Percentiles rank a stretch among this genome's conserved stretches.
phyloP scores from a whole-genome alignment of 257 asterid species.

The Solanum piurae region DNA sequence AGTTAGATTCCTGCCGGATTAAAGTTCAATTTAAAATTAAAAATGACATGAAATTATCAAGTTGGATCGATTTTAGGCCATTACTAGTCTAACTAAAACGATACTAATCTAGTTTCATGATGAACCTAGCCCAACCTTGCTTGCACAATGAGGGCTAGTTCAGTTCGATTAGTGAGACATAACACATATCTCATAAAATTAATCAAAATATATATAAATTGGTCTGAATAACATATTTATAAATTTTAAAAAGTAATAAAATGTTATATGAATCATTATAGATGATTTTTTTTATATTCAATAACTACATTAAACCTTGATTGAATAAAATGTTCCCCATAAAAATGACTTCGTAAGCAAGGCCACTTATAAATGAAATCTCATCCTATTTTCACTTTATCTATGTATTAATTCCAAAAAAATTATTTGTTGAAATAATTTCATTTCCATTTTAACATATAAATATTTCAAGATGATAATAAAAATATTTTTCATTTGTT shows the following conservation, averaged over 20 bases:
- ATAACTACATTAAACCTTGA: too few species aligned
- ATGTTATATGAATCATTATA: background rate
- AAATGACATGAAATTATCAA: too few species aligned
- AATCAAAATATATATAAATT: too few species aligned
- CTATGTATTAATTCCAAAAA: background rate
- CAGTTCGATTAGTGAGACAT: background rate
- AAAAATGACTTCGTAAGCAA: background rate
- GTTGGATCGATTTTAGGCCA: background rate
- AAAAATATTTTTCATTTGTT: background rate
- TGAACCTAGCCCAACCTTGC: background rate
- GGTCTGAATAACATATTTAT: fast-evolving
- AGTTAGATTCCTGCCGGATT: too few species aligned
- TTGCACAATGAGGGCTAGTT: fast-evolving
- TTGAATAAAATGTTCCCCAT: fast-evolving
- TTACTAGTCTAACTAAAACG: background rate
- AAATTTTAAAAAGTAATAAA: too few species aligned
- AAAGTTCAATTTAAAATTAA: too few species aligned
- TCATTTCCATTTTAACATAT: background rate
- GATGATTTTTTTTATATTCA: background rate
- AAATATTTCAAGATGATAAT: background rate
- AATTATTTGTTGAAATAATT: background rate
- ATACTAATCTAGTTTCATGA: too few species aligned
- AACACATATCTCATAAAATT: too few species aligned
- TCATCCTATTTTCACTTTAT: background rate
- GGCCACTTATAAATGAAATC: background rate